A percentile compares a stretch with the other conserved stretches of the same genome.
Conservation (phyloP, 78 protist genomes). For the Guillardia theta region DNA sequence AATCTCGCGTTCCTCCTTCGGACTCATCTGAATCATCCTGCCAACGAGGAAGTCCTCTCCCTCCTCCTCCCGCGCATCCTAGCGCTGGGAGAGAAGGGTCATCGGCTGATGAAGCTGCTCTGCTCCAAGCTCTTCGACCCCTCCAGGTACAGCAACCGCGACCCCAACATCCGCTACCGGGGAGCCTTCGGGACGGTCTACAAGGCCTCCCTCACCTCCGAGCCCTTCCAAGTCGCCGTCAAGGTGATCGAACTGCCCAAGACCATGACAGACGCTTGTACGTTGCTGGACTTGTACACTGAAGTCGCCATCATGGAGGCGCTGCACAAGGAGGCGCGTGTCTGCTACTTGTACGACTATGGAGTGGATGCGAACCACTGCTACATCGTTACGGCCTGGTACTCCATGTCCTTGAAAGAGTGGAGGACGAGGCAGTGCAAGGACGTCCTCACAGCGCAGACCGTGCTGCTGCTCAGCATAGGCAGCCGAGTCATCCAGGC, state of each 20-base stretch:
- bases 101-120: background rate
- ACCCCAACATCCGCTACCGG: slow-evolving; percentile 12
- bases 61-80: background rate
- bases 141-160: background rate
- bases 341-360: slow-evolving; percentile 2
- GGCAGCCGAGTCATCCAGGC: slow-evolving; percentile 52
- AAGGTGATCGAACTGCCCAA: slow-evolving; percentile 30
- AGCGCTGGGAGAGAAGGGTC: slow-evolving; percentile 60
- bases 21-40: slow-evolving; percentile 27
- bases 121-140: background rate
- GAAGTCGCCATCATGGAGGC: background rate
- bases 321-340: background rate
- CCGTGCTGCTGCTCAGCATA: background rate
- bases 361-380: background rate
- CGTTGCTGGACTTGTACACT: background rate
- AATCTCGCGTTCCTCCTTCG: slow-evolving; percentile 7
- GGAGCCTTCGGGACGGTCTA: slow-evolving; percentile 42
- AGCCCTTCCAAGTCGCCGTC: slow-evolving; percentile 26
- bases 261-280: background rate
- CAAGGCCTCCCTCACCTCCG: background rate
- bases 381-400: slow-evolving; percentile 25
- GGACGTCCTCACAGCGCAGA: background rate
- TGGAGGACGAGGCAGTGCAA: background rate
- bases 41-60: background rate
- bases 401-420: background rate